A percentile compares a stretch with the other conserved stretches of the same genome.
Conservation (phyloP, 768 basidiomycete species). For the Xerocomellus amylosporus region DNA sequence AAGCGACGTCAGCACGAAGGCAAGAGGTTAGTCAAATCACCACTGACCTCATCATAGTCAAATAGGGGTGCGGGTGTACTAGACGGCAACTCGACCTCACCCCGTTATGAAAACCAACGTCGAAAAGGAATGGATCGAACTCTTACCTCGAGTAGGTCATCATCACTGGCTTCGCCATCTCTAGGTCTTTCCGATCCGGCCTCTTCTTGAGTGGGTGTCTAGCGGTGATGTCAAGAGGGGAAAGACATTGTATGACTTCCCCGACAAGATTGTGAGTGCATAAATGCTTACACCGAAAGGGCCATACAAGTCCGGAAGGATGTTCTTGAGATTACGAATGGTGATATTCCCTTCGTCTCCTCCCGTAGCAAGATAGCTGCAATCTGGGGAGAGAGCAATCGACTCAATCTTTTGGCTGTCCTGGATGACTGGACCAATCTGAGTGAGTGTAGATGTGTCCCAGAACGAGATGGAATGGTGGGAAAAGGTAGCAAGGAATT, state of each 20-base stretch:
- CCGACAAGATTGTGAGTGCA: neutral
- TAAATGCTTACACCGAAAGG: neutral
- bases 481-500: too few species aligned
- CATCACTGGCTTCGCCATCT: neutral
- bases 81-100: neutral
- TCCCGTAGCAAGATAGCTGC: neutral
- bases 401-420: neutral
- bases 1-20: neutral
- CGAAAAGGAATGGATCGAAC: neutral
- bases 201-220: neutral
- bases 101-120: neutral
- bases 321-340: neutral
- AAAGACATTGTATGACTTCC: neutral
- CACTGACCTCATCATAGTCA: neutral
- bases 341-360: neutral
- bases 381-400: neutral
- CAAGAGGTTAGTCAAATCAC: neutral
- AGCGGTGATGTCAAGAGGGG: neutral
- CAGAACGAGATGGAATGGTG: neutral
- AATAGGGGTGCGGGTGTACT: neutral
- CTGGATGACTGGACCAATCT: neutral
- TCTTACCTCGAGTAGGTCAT: neutral
- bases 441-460: neutral
- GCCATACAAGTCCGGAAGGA: neutral
- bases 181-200: too few species aligned